Percentiles rank a stretch among this genome's conserved stretches.
These are phyloP conservation scores for Erodium chrysanthum DNA, from an alignment of 441 rosid species.

Conservation along the genomic window DNA sequence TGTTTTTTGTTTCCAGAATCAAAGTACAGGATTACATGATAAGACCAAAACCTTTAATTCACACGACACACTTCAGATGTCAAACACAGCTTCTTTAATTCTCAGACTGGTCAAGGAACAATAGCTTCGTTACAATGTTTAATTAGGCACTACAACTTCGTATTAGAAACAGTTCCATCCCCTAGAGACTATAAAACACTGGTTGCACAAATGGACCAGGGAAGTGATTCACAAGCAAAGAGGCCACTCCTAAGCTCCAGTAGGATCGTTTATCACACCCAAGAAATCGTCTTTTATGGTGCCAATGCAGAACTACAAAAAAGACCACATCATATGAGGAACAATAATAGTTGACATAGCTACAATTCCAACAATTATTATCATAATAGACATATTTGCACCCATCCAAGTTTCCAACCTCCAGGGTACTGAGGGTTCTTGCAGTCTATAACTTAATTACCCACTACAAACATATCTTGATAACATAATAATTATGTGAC, in stretches of 20 bases:
- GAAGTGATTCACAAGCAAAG: background rate
- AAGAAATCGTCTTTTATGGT: slow-evolving; percentile 91
- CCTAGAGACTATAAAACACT: background rate
- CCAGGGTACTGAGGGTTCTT: background rate
- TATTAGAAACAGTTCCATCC: background rate
- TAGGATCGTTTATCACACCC: slow-evolving; percentile 91
- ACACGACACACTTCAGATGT: no score
- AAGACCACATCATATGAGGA: slow-evolving; percentile 6
- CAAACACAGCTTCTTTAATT: no score
- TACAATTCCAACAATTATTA: background rate
- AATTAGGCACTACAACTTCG: background rate
- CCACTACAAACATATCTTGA: background rate
- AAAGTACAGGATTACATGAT: no score
- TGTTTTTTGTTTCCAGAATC: no score
- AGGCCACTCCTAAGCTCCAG: slow-evolving; percentile 28
- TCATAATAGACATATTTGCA: no score
- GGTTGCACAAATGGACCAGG: background rate
- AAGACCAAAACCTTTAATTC: no score
- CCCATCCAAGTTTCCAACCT: background rate
- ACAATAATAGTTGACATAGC: background rate
- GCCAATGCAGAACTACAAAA: slow-evolving; percentile 81
- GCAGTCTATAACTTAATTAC: background rate
- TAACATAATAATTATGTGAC: background rate
- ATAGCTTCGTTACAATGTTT: no score
- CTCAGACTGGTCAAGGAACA: no score